phyloP scores from a whole-genome alignment of 2,329 filamentous ascomycete genomes.

The Curvularia spicifera region DNA sequence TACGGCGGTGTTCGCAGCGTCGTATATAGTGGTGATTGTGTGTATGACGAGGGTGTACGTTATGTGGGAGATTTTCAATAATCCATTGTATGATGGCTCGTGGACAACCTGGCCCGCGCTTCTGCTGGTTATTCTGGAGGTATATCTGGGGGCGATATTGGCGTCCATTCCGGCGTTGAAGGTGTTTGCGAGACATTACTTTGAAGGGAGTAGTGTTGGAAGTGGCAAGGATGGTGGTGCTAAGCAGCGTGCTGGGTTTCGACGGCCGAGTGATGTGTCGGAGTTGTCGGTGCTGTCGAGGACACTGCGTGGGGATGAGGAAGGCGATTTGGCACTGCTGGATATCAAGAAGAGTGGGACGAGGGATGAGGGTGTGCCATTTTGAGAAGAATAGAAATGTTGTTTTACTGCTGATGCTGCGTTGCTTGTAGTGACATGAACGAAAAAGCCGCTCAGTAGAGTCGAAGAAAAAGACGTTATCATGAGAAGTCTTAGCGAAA shows the following conservation, averaged over 20 bases:
- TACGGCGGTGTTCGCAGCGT: constrained; percentile 25
- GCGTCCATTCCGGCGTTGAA: constrained; percentile 28
- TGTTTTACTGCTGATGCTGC: background rate
- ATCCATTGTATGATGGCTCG: constrained; percentile 24
- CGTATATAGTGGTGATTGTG: constrained; percentile 20
- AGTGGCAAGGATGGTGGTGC: background rate
- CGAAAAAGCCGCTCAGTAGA: too few relatives aligned
- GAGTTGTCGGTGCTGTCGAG: background rate
- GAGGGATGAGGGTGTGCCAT: background rate
- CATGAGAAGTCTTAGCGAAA: too few relatives aligned
- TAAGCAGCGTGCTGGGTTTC: background rate
- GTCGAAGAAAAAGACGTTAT: background rate
- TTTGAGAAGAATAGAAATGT: background rate
- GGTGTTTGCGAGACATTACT: constrained; percentile 23
- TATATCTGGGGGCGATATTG: constrained; percentile 28
- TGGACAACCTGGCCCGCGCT: constrained; percentile 24
- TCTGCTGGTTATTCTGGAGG: constrained; percentile 23
- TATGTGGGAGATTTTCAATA: constrained; percentile 20
- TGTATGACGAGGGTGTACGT: constrained; percentile 18
- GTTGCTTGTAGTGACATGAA: background rate
- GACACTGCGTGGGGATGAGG: background rate
- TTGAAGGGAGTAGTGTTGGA: background rate
- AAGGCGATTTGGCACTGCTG: background rate
- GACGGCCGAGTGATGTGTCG: background rate
- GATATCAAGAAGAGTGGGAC: background rate